These are phyloP conservation scores for Boletus pseudopeckii DNA, from an alignment of 768 basidiomycete genomes.

Conservation along the genomic window DNA sequence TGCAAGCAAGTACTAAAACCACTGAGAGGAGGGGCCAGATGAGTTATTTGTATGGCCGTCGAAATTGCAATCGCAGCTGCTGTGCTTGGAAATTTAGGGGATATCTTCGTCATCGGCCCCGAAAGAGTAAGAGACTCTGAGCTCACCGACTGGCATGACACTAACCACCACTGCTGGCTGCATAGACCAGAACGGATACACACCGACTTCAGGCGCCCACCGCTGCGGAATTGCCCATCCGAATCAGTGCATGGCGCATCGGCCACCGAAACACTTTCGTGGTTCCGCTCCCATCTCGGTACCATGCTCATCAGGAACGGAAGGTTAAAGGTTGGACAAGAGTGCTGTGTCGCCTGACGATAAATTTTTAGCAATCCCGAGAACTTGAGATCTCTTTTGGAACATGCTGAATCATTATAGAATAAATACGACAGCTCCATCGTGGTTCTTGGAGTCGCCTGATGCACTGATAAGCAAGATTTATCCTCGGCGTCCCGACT, in stretches of 20 bases:
- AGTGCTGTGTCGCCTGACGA: neutral
- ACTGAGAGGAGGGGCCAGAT: neutral
- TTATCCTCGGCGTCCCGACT: neutral
- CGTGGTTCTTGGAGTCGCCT: neutral
- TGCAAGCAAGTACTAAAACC: neutral
- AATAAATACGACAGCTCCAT: too few species aligned
- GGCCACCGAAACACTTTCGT: conserved; percentile 5
- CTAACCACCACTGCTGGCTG: neutral
- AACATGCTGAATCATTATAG: conserved; percentile 2
- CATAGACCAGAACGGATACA: neutral
- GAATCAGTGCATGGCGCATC: neutral
- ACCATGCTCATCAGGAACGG: neutral
- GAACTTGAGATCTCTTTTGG: conserved; percentile 10
- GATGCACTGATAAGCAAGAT: neutral
- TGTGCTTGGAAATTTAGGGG: conserved; percentile 11
- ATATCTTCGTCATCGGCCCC: neutral
- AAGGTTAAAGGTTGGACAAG: neutral
- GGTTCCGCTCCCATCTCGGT: too few species aligned
- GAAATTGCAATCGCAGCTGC: neutral
- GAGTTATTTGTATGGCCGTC: conserved; percentile 11
- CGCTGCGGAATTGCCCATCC: neutral
- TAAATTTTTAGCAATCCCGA: conserved; percentile 5
- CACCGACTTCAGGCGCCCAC: neutral
- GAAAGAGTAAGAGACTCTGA: conserved; percentile 1
- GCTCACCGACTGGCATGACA: neutral